Base-by-base conservation (phyloP, 176 grass and related monocot genomes). In the Oryza australiensis region DNA sequence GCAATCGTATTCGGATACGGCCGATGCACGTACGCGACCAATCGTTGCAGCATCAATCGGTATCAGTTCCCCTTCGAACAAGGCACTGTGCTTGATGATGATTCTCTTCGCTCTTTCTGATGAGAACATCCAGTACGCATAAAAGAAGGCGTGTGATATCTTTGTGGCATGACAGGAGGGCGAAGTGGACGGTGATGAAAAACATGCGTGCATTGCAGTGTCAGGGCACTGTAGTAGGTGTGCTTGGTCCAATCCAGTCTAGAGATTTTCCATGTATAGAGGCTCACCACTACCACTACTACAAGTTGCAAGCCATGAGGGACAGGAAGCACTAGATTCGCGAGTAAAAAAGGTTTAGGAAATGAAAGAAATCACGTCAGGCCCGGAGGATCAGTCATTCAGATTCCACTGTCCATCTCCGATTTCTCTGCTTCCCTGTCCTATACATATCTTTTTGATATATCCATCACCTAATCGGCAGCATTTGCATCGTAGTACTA, bases 351-450 rank as follows among this genome's bases (percentile, higher is more conserved):
- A 22, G 60, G 77, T 60, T 75, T 13, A 20, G 38, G 42, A 60
- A 82, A 42, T 10, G 40, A 51, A 16, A 86, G 22, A 62, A 75
- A 28, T 66, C 45, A 18, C 57, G 46, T 69, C 18, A 55, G 62
- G 33, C n/a, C 7, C n/a, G 12, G 9, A 69, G 67, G 67, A 59
- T 78, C 33, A 35, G 18, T 5, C 37, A 7, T 5, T 16, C 34
- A 60, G 28, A n/a, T 40, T 68, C 35, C 27, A 43, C 43, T 23
- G 59, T 82, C 64, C 22, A 88, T 42, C 26, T 83, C 37, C 23
- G 18, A 55, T 55, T 55, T 55, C 1, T n/a, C 51, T 55, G 51
- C 51, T n/a, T 18, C 51, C 20, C 20, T n/a, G n/a, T 78, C 26
- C 26, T 34, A 32, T 34, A 37, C 35, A 24, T 53, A 53, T 53